Conservation (phyloP, 2,329 filamentous ascomycete genomes). For the Juglanconis juglandina region DNA sequence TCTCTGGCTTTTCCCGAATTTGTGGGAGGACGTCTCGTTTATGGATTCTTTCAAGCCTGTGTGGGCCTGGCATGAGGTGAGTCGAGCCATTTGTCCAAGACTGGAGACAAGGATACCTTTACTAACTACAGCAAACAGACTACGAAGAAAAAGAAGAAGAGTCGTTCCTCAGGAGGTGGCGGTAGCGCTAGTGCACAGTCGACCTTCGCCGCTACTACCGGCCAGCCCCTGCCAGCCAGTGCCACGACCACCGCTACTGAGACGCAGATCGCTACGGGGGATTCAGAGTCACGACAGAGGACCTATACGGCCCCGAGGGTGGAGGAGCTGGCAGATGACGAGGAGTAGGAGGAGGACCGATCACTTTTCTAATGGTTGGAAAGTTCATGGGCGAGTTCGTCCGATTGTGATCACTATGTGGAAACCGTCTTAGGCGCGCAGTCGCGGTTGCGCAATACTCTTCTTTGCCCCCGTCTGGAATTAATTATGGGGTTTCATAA, state of each 20-base stretch:
- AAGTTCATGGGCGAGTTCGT: neutral
- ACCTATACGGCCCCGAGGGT: slow-evolving; percentile 41
- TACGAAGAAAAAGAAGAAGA: slow-evolving; percentile 50
- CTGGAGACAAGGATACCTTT: neutral
- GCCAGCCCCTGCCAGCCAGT: slow-evolving; percentile 48
- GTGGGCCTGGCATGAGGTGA: slow-evolving; percentile 97
- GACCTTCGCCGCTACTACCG: slow-evolving; percentile 50
- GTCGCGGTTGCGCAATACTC: neutral
- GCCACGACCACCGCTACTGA: slow-evolving; percentile 56
- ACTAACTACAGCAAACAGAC: slow-evolving; percentile 23
- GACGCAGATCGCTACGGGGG: slow-evolving; percentile 46
- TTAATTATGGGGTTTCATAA: neutral
- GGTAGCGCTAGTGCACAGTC: slow-evolving; percentile 35
- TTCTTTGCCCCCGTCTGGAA: neutral
- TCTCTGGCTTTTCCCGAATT: slow-evolving; percentile 96
- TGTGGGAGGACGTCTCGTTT: slow-evolving; percentile 98
- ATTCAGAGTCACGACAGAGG: slow-evolving; percentile 36
- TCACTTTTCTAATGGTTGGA: no score
- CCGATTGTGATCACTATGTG: neutral
- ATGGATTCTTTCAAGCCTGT: slow-evolving; percentile 94
- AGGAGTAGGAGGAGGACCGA: slow-evolving; percentile 18
- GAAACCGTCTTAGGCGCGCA: neutral
- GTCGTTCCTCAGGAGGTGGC: slow-evolving; percentile 25
- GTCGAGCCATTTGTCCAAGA: slow-evolving; percentile 25
- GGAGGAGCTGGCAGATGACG: slow-evolving; percentile 34